phyloP scores from a whole-genome alignment of 2,329 filamentous ascomycete genomes.

The Diaporthe ampelina region DNA sequence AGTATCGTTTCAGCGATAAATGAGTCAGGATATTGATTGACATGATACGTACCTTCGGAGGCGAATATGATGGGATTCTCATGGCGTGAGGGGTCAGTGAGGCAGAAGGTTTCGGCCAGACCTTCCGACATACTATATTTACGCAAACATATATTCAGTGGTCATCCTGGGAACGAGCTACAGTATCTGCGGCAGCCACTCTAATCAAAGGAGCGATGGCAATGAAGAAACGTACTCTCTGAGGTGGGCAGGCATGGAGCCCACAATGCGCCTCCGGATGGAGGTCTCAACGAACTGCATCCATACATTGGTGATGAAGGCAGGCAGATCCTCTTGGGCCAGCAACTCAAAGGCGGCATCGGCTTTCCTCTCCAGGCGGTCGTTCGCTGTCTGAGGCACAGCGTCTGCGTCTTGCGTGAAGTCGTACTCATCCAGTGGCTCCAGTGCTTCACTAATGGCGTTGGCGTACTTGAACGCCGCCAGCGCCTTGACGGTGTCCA shows the following conservation, averaged over 20 bases:
- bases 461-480: slow-evolving; percentile 80
- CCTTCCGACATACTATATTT: slow-evolving; percentile 71
- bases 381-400: slow-evolving; percentile 66
- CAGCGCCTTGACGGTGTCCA: slow-evolving; percentile 78
- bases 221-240: slow-evolving; percentile 57
- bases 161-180: background rate
- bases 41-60: slow-evolving; percentile 75
- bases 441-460: slow-evolving; percentile 72
- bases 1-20: no score
- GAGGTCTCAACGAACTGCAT: slow-evolving; percentile 79
- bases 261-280: slow-evolving; percentile 78
- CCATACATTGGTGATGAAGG: slow-evolving; percentile 78
- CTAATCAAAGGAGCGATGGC: background rate
- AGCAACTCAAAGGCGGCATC: slow-evolving; percentile 74
- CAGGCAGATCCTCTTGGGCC: slow-evolving; percentile 77
- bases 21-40: no score
- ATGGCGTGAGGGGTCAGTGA: slow-evolving; percentile 79
- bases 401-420: slow-evolving; percentile 66
- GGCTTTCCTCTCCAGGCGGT: slow-evolving; percentile 73
- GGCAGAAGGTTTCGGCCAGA: slow-evolving; percentile 81
- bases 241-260: slow-evolving; percentile 73
- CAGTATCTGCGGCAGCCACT: background rate
- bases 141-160: background rate
- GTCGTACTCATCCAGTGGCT: slow-evolving; percentile 66
- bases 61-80: slow-evolving; percentile 85